phyloP scores from a whole-genome alignment of 768 basidiomycete genomes.

The Tricholoma matsutake region DNA sequence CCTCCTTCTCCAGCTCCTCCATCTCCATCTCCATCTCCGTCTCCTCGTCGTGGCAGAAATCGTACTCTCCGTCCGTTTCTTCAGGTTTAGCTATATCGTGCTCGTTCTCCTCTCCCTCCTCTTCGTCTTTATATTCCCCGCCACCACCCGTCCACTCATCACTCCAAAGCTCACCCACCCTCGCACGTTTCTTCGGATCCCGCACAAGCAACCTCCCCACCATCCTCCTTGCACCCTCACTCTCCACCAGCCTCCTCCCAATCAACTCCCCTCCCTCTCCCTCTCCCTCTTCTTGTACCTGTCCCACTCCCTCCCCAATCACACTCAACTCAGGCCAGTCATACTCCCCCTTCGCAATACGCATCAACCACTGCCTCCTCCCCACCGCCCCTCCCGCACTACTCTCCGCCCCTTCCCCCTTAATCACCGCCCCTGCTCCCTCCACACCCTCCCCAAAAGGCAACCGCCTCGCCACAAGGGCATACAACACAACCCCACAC shows the following conservation, averaged over 20 bases:
- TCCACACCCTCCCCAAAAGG: slow-evolving; percentile 67
- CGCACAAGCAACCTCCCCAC: slow-evolving; percentile 65
- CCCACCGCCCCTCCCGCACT: slow-evolving; percentile 26
- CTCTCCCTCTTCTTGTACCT: slow-evolving; percentile 11
- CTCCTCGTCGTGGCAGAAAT: slow-evolving; percentile 7
- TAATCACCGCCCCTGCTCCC: slow-evolving; percentile 36
- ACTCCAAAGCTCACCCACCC: slow-evolving; percentile 62
- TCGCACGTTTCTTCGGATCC: slow-evolving; percentile 62
- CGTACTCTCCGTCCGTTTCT: slow-evolving; percentile 5
- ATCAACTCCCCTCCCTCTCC: slow-evolving; percentile 20
- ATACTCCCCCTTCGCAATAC: slow-evolving; percentile 80
- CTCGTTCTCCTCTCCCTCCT: not conserved
- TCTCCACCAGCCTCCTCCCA: slow-evolving; percentile 36
- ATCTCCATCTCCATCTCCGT: slow-evolving; percentile 7
- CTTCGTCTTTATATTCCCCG: slow-evolving; percentile 13
- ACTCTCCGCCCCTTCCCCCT: slow-evolving; percentile 30
- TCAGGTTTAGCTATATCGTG: not conserved
- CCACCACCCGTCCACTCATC: slow-evolving; percentile 45
- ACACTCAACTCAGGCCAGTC: slow-evolving; percentile 52
- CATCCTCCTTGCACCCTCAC: slow-evolving; percentile 47
- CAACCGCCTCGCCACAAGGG: slow-evolving; percentile 62
- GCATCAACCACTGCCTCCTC: slow-evolving; percentile 62
- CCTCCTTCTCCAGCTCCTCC: slow-evolving; percentile 10
- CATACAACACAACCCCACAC: slow-evolving; percentile 83
- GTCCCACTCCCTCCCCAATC: slow-evolving; percentile 1